phyloP scores from a whole-genome alignment of 2,329 filamentous ascomycete genomes.

The Sclerotinia minor region DNA sequence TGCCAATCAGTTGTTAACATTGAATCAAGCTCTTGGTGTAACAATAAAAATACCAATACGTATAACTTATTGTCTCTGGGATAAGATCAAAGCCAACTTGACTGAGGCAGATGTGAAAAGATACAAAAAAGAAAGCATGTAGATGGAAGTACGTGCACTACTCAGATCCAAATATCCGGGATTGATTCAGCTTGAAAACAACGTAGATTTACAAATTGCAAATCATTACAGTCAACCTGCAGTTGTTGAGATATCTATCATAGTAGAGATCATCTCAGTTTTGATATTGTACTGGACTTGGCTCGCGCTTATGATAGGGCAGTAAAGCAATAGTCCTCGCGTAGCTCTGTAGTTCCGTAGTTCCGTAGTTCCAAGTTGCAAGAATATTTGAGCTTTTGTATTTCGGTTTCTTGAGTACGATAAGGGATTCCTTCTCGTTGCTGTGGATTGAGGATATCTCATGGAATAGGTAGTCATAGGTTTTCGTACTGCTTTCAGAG shows the following conservation, averaged over 20 bases:
- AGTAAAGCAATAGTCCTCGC: not conserved
- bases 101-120: not conserved
- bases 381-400: not conserved
- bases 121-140: not conserved
- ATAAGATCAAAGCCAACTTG: not conserved
- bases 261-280: not conserved
- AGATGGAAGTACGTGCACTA: not conserved
- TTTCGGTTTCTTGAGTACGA: not conserved
- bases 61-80: not conserved
- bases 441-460: not conserved
- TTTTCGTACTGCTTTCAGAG: not conserved
- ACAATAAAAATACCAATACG: not conserved
- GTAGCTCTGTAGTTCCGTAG: no score
- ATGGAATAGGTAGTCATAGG: not conserved
- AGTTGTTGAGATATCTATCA: not conserved
- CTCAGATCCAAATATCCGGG: not conserved
- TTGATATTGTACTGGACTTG: not conserved
- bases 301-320: not conserved
- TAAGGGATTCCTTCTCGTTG: not conserved
- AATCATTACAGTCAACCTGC: not conserved
- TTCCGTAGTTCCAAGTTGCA: not conserved
- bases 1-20: not conserved
- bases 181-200: not conserved
- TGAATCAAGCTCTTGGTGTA: no score
- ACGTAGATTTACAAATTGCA: not conserved